Evolutionary conservation across 176 grass and related monocot genomes (phyloP), one percentile per base, ranked within the genome.

Genomic region (Oryza brachyantha): DNA sequence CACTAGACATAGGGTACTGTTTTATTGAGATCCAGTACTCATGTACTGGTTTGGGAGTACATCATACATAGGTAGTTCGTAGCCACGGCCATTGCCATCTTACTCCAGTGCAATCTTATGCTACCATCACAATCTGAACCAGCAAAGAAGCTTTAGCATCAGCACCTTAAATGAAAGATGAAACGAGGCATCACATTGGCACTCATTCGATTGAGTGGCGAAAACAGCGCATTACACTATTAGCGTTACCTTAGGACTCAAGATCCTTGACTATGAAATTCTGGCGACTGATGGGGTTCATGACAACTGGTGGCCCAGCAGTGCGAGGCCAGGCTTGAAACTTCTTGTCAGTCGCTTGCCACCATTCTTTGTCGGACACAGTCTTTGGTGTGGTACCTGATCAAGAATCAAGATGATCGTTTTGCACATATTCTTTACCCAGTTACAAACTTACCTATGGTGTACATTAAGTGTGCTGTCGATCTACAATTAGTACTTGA

Each of bases 231-330:
- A 42, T 32, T 12, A 1, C 2, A 1, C 8, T 10, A 24, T 32
- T 63, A 12, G 39, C 29, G 34, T 46, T 12, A 1, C n/a, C 32
- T 93, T 81, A 93, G 3, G 76, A 83, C 16, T 97, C 81, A 19
- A 87, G 48, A 59, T 92, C 83, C 68, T 93, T 97, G 29, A 93
- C 88, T 5, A 97, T 91, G 70, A 93, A 97, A 74, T 97, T 93
- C 59, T 91, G 94, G 70, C 91, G 91, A 66, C 94, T 93, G 66
- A 97, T 90, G 64, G 94, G 91, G 84, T 97, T 97, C 94, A 97
- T 97, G 50, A 93, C 91, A 7, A 93, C 91, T 0, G 91, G 91
- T 0, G 94, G 88, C 13, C 94, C 94, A 0, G 88, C 93, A 0
- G 91, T 93, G 29, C 90, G 88, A 9, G 93, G 93, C 90, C 93